Evolutionary conservation across 352 stramenopile genomes (phyloP), one percentile per base, ranked within the genome.

Genomic region (Globisporangium radiosum): DNA sequence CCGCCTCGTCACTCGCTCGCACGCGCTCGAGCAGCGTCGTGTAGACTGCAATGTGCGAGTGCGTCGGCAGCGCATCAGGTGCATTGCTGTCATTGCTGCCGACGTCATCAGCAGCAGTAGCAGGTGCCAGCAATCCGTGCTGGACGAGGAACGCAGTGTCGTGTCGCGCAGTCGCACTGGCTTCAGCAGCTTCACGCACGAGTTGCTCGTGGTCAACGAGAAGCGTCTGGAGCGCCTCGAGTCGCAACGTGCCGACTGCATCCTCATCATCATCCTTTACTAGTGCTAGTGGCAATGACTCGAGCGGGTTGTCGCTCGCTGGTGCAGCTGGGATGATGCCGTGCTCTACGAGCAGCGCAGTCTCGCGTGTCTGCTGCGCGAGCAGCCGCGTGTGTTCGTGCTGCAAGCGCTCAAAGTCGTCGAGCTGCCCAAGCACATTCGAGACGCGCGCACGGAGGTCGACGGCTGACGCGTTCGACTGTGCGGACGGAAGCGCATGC

Each of bases 361-460:
- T 44, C 40, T n/a, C 3, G 4, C 10, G 45, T n/a, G 45, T 25
- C n/a, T 9, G 15, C 45, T 3, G 11, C 15, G 17, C 15, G 7
- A 44, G 40, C 3, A 44, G 40, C 40, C 40, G 25, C 25, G 40
- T 44, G 7, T 13, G 11, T 14, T 44, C 40, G 40, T 4, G 40
- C 40, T 33, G 40, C 40, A 44, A 44, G 40, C 11, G 40, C 40
- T 44, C 47, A 15, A 77, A 56, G 7, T 54, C 47, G 33, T 75
- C 72, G 0, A 86, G 37, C 52, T 76, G 68, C 5, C 38, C 56
- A 36, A 88, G 38, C 47, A 72, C 25, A 3, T 53, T 47, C 3
- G 45, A 45, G 11, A 81, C 44, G 2, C 66, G 57, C 15, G 69
- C 60, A 17, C 63, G 69, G 10, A 87, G 60, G 39, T 75, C 65